Percentiles rank a stretch among this genome's conserved stretches.
Conservation (phyloP, 306 rosid species). For the Glycyrrhiza uralensis region DNA sequence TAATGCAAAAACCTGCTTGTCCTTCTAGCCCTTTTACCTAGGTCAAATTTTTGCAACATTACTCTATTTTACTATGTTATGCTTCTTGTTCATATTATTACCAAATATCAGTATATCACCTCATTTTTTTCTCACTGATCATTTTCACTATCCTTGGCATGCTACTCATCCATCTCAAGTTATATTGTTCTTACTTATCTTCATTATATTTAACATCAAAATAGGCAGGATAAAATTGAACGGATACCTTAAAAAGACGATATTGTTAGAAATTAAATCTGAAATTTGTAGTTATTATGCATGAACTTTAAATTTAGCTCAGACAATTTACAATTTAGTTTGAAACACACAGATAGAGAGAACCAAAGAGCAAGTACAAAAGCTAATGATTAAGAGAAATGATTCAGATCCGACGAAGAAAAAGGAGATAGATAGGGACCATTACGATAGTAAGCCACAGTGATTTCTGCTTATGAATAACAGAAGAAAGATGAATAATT, state of each 20-base stretch:
- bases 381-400: not conserved
- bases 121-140: not conserved
- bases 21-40: slow-evolving; percentile 5
- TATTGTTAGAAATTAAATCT: not conserved
- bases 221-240: not conserved
- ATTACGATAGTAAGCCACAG: slow-evolving; percentile 4
- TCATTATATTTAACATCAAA: not conserved
- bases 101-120: not conserved
- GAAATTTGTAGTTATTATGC: not conserved
- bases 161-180: not conserved
- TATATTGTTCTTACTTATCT: not conserved
- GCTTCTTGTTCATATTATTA: not conserved
- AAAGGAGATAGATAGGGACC: not conserved
- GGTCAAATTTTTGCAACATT: not conserved
- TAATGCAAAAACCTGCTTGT: not conserved
- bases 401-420: not conserved
- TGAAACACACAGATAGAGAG: not conserved
- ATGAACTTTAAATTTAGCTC: not conserved
- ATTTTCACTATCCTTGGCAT: not conserved
- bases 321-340: not conserved
- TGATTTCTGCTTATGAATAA: slow-evolving; percentile 19
- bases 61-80: not conserved
- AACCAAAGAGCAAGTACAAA: not conserved
- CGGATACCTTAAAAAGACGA: not conserved
- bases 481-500: slow-evolving; percentile 16